phyloP scores from a whole-genome alignment of 2,329 filamentous ascomycete genomes.

The Aspergillus fumigatiaffinis region DNA sequence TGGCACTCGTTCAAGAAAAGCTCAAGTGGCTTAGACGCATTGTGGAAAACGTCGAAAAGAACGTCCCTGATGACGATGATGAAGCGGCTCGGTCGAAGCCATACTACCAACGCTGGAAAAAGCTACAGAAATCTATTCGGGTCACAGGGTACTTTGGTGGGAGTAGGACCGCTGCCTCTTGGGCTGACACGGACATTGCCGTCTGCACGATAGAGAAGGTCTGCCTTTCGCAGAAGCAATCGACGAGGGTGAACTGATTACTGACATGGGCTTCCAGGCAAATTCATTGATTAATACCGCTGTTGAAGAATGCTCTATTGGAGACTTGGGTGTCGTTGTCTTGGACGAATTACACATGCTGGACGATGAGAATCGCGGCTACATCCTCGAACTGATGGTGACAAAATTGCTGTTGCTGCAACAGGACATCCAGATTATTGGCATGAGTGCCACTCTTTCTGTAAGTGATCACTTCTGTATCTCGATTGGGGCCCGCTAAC shows the following conservation, averaged over 20 bases:
- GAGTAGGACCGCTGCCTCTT: slow-evolving; percentile 62
- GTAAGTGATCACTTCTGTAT: slow-evolving; percentile 40
- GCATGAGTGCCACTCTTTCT: slow-evolving; percentile 75
- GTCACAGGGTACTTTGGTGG: slow-evolving; percentile 74
- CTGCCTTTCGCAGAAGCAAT: slow-evolving; percentile 25
- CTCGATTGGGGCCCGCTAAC: slow-evolving; percentile 6
- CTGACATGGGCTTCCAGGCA: slow-evolving; percentile 48
- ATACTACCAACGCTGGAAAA: slow-evolving; percentile 51
- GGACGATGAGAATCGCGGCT: slow-evolving; percentile 70
- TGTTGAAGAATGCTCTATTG: slow-evolving; percentile 65
- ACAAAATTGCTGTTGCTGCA: slow-evolving; percentile 69
- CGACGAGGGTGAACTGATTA: not conserved
- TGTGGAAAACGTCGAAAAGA: slow-evolving; percentile 55
- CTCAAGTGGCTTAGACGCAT: slow-evolving; percentile 67
- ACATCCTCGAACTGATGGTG: slow-evolving; percentile 69
- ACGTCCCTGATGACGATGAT: slow-evolving; percentile 30
- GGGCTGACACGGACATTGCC: slow-evolving; percentile 72
- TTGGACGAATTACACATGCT: slow-evolving; percentile 81
- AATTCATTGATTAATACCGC: slow-evolving; percentile 70
- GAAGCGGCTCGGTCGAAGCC: slow-evolving; percentile 31
- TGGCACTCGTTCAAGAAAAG: slow-evolving; percentile 77
- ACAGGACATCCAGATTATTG: slow-evolving; percentile 65
- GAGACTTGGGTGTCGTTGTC: slow-evolving; percentile 63
- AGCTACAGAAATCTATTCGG: slow-evolving; percentile 57
- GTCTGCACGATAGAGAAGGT: slow-evolving; percentile 76